Conservation (phyloP, 768 basidiomycete species). For the Lyophyllum semitale region DNA sequence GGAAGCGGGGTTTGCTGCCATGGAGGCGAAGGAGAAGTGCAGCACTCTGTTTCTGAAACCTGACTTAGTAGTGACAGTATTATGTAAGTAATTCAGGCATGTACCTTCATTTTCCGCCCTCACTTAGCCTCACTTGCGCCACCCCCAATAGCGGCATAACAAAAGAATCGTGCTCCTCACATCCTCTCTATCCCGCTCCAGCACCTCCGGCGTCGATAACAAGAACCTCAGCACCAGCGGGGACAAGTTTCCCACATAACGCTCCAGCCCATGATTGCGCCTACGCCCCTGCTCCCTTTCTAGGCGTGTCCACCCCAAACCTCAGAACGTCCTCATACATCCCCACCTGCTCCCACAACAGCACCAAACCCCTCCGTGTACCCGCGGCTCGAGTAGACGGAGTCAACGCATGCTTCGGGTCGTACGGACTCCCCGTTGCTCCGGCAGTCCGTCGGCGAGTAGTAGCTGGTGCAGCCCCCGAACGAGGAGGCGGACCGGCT, state of each 20-base stretch:
- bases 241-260: conserved; percentile 83
- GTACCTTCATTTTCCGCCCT: too few relatives aligned
- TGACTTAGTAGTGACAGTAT: too few relatives aligned
- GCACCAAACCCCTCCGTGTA: conserved; percentile 85
- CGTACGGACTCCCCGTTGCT: conserved; percentile 73
- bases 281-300: conserved; percentile 45
- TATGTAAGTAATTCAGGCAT: too few relatives aligned
- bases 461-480: too few relatives aligned
- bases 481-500: too few relatives aligned
- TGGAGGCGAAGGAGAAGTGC: too few relatives aligned
- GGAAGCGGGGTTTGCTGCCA: too few relatives aligned
- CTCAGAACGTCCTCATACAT: conserved; percentile 96
- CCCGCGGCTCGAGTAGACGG: conserved; percentile 81
- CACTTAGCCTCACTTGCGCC: too few relatives aligned
- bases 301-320: conserved; percentile 85
- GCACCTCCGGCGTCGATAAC: conserved; percentile 75
- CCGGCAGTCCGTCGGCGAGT: too few relatives aligned
- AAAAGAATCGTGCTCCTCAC: conserved; percentile 70
- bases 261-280: conserved; percentile 73
- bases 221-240: conserved; percentile 88
- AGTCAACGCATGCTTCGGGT: conserved; percentile 90
- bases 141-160: conserved; percentile 91
- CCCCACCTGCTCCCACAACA: conserved; percentile 90
- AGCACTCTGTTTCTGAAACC: too few relatives aligned
- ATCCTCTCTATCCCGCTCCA: conserved; percentile 71